Evolutionary conservation across 805 yeast species (phyloP).

Genomic region (Candida ficus): DNA sequence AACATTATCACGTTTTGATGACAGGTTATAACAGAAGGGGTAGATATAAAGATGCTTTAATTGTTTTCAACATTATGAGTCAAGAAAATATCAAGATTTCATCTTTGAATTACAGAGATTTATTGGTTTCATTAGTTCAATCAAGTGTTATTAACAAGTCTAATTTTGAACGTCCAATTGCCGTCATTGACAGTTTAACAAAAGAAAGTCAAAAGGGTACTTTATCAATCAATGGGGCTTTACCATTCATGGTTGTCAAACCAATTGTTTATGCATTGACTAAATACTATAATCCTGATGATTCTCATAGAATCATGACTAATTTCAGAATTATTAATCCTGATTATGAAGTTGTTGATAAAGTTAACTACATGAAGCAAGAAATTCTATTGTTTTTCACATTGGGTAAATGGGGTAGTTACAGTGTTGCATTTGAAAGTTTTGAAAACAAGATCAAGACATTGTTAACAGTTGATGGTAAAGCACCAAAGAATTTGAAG

Average conservation of each 20-base stretch:
- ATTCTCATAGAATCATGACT: conserved; percentile 29
- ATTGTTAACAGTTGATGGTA: conserved; percentile 12
- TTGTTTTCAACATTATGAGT: conserved; percentile 25
- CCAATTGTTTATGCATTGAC: conserved; percentile 31
- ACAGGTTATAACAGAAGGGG: conserved; percentile 23
- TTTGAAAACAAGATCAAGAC: conserved; percentile 19
- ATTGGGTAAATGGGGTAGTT: conserved; percentile 26
- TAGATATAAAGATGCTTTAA: conserved; percentile 24
- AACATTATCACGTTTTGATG: conserved; percentile 30
- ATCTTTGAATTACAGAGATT: conserved; percentile 25
- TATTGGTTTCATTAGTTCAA: conserved; percentile 28
- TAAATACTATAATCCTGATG: conserved; percentile 26
- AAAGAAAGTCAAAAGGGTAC: conserved; percentile 20
- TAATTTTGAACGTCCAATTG: conserved; percentile 26
- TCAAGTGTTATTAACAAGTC: conserved; percentile 23
- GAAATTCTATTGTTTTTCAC: conserved; percentile 27
- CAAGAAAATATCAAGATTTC: conserved; percentile 20
- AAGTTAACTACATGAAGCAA: conserved; percentile 26
- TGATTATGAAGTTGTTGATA: conserved; percentile 18
- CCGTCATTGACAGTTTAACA: conserved; percentile 27
- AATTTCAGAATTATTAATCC: conserved; percentile 27
- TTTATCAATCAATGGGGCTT: conserved; percentile 18
- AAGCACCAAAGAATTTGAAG: conserved; percentile 20
- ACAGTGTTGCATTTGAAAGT: conserved; percentile 22
- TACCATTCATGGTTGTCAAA: conserved; percentile 31